phyloP scores from a whole-genome alignment of 2,329 filamentous ascomycete species.

The Fonsecaea nubica region DNA sequence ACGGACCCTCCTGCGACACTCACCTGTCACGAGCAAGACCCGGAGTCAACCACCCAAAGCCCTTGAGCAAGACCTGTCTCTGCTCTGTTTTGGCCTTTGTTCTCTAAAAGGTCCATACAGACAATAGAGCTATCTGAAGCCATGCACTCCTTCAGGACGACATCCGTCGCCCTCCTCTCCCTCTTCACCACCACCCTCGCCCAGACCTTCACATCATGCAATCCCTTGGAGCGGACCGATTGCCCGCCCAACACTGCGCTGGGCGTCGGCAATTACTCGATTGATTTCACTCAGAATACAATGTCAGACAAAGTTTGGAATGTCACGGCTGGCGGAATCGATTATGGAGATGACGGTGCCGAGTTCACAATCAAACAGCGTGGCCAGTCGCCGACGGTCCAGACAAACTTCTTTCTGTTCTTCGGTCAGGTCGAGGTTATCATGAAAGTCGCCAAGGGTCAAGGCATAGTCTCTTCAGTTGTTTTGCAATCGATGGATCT shows the following conservation, averaged over 20 bases:
- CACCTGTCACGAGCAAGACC: conserved; percentile 25
- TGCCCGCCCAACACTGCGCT: conserved; percentile 77
- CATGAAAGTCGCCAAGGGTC: conserved; percentile 76
- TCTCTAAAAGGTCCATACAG: not conserved
- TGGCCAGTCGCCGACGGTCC: conserved; percentile 78
- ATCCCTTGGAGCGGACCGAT: conserved; percentile 70
- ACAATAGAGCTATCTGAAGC: conserved; percentile 6
- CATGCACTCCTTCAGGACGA: conserved; percentile 28
- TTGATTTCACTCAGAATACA: conserved; percentile 60
- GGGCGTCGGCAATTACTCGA: conserved; percentile 60
- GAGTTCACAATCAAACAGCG: conserved; percentile 73
- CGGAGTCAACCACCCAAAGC: conserved; percentile 24
- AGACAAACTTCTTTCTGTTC: conserved; percentile 83
- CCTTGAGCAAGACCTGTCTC: conserved; percentile 23
- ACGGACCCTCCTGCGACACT: conserved; percentile 22
- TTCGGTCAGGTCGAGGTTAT: conserved; percentile 79
- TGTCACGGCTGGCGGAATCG: conserved; percentile 69
- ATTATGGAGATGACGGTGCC: conserved; percentile 69
- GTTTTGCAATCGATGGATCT: conserved; percentile 84
- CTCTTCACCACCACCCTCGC: conserved; percentile 62
- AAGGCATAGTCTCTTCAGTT: conserved; percentile 79
- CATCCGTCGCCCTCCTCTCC: conserved; percentile 42
- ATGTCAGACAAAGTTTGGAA: conserved; percentile 69
- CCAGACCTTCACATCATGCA: conserved; percentile 79
- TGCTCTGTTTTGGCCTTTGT: conserved; percentile 9